Percentiles rank a stretch among this genome's conserved stretches.
Conservation (phyloP, 2,329 filamentous ascomycete species). For the Tolypocladium endophyticum region DNA sequence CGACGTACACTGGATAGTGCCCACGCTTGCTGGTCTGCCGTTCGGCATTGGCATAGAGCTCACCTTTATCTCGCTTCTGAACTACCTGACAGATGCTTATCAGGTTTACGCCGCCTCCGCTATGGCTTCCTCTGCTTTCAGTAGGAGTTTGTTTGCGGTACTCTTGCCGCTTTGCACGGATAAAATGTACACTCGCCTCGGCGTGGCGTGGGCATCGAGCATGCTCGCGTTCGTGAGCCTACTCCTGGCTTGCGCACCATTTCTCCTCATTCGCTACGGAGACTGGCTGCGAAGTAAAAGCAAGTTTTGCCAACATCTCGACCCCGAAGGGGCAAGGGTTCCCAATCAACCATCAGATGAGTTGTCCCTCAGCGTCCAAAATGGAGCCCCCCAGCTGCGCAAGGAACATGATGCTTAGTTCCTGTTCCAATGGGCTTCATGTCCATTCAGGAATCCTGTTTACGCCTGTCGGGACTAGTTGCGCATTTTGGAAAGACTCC, state of each 20-base stretch:
- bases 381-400: too few relatives aligned
- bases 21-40: slow-evolving; percentile 4
- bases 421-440: too few relatives aligned
- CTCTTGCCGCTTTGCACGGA: slow-evolving; percentile 4
- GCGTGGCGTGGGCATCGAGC: slow-evolving; percentile 3
- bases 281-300: too few relatives aligned
- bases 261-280: slow-evolving; percentile 4
- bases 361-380: too few relatives aligned
- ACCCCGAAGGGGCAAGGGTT: too few relatives aligned
- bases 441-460: too few relatives aligned
- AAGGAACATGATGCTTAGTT: too few relatives aligned
- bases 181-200: slow-evolving; percentile 4
- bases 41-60: slow-evolving; percentile 5
- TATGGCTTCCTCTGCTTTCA: slow-evolving; percentile 9
- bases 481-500: too few relatives aligned
- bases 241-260: slow-evolving; percentile 2
- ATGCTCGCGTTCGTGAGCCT: slow-evolving; percentile 3
- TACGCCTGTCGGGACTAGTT: too few relatives aligned
- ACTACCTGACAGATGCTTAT: slow-evolving; percentile 7
- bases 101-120: slow-evolving; percentile 8
- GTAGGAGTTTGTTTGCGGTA: slow-evolving; percentile 8
- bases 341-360: too few relatives aligned
- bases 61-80: slow-evolving; percentile 4
- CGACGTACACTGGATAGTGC: slow-evolving; percentile 5
- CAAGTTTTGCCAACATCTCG: too few relatives aligned